These are phyloP conservation scores for Ploettnerulaceae sp. DNA, from an alignment of 2,329 filamentous ascomycete genomes.

Conservation along the genomic window DNA sequence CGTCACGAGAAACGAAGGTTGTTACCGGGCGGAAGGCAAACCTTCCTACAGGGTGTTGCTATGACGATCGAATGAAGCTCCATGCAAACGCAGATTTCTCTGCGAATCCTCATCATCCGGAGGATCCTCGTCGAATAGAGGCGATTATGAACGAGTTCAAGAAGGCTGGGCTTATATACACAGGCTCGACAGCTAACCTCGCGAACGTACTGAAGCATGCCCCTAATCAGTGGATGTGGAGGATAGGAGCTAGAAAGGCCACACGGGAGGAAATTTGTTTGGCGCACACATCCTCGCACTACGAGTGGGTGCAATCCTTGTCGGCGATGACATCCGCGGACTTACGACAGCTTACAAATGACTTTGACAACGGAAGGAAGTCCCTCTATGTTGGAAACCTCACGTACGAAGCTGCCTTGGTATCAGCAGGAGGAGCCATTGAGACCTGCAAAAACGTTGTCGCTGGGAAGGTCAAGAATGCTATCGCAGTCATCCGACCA, in stretches of 20 bases:
- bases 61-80: constrained; percentile 92
- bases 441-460: constrained; percentile 94
- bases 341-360: constrained; percentile 61
- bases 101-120: constrained; percentile 77
- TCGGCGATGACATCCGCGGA: constrained; percentile 53
- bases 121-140: constrained; percentile 88
- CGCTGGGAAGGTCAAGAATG: constrained; percentile 79
- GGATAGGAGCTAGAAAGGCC: constrained; percentile 75
- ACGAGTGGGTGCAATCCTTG: constrained; percentile 65
- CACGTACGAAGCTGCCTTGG: constrained; percentile 72
- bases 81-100: constrained; percentile 81
- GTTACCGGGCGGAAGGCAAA: constrained; percentile 15
- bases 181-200: constrained; percentile 51
- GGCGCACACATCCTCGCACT: constrained; percentile 75
- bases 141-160: constrained; percentile 89
- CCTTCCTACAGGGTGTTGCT: constrained; percentile 72
- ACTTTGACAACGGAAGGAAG: constrained; percentile 59
- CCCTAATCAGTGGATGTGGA: constrained; percentile 62
- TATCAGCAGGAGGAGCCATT: constrained; percentile 89
- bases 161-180: constrained; percentile 70
- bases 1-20: constrained; percentile 7
- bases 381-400: constrained; percentile 80
- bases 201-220: constrained; percentile 46
- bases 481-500: constrained; percentile 89
- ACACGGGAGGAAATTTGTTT: constrained; percentile 74